Evolutionary conservation across 192 early-diverging fungal species (phyloP), one percentile per base, ranked within the genome.

Genomic region (Coemansia erecta): DNA sequence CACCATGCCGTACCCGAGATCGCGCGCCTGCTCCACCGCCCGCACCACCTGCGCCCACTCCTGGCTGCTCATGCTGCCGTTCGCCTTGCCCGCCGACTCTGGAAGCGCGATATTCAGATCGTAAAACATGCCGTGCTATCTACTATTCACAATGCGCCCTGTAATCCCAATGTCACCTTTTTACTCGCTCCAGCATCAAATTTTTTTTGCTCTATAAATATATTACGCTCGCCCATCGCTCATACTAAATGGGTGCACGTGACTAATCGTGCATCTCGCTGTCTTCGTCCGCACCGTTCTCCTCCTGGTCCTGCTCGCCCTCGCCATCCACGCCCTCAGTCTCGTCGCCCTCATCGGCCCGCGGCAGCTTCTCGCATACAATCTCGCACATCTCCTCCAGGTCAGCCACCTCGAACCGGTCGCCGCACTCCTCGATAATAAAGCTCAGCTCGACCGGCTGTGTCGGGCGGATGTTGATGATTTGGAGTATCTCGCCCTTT

Each of bases 341-440:
- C 11, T 42, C 48, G 13, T 46, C 60, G 1, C 31, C 19, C 1
- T 72, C 75, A 10, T 61, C 65, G 10, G 64, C 53, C 8, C 42
- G 53, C 17, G 87, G 86, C 49, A 89, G 66, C 14, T 69, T 45
- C 22, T 62, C 53, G 7, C 28, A n/a, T 17, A 89, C 73, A 21
- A 85, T 63, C 13, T 58, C 63, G 13, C 87, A 26, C 44, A 90
- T 61, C 0, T 77, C 60, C 6, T 84, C 82, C 35, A 87, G 68
- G 9, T 83, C 70, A 0, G 84, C 83, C 22, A 69, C 60, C 6
- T 28, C 43, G 56, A 89, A 86, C 26, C 90, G 84, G 45, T 86
- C 83, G 17, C 83, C 85, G 56, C 84, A 86, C 58, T 90, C 87
- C 61, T 92, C 90, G 52, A 90, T 84, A 9, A 89, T 87, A 64